A percentile compares a stretch with the other conserved stretches of the same genome.
Conservation (phyloP, 805 yeast genomes). For the Starmera dryadoides region DNA sequence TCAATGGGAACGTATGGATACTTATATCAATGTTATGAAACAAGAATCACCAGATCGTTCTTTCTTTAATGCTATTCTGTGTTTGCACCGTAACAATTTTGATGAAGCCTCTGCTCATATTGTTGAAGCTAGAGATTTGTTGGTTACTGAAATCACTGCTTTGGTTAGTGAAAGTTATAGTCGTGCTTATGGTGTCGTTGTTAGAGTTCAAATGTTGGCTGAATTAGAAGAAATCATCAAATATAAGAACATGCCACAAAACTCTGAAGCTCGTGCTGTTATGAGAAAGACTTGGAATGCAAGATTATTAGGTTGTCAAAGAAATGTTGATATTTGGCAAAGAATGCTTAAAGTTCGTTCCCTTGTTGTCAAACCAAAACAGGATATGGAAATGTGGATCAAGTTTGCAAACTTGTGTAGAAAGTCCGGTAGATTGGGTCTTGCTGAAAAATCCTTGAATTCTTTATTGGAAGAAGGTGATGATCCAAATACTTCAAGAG, state of each 20-base stretch:
- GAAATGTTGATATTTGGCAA: constrained; percentile 99
- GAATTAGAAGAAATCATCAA: constrained; percentile 92
- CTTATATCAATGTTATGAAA: constrained; percentile 84
- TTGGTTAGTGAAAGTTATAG: constrained; percentile 92
- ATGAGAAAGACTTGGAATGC: constrained; percentile 93
- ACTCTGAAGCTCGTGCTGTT: constrained; percentile 68
- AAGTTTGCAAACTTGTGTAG: constrained; percentile 95
- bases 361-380: constrained; percentile 87
- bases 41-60: constrained; percentile 91
- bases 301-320: constrained; percentile 86
- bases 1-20: constrained; percentile 94
- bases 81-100: constrained; percentile 80
- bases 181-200: constrained; percentile 95
- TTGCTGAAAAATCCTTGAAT: constrained; percentile 89
- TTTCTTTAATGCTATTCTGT: constrained; percentile 85
- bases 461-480: constrained; percentile 68
- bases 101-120: constrained; percentile 76
- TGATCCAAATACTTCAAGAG: constrained; percentile 55
- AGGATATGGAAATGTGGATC: constrained; percentile 97
- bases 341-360: constrained; percentile 90
- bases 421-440: constrained; percentile 83
- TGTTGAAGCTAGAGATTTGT: constrained; percentile 74
- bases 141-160: constrained; percentile 91
- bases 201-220: constrained; percentile 93
- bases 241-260: constrained; percentile 79